A percentile compares a stretch with the other conserved stretches of the same genome.
Conservation (phyloP, 495 filamentous ascomycete species). For the Neurospora sp. region DNA sequence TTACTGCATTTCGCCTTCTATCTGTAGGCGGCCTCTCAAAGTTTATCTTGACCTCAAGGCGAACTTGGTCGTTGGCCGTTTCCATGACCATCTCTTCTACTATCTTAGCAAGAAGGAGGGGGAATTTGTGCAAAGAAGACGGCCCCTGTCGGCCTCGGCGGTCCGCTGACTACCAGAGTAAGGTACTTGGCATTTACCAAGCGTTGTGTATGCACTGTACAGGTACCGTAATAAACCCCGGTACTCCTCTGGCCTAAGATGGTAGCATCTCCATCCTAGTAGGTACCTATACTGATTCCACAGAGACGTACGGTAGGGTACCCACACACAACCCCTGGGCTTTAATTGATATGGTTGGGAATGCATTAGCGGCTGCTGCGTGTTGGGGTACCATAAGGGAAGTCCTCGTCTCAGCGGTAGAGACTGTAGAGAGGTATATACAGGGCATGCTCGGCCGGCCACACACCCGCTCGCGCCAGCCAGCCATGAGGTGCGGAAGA, state of each 20-base stretch:
- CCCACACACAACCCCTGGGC: slow-evolving; percentile 1
- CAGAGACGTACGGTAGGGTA: neutral
- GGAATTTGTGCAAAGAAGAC: neutral
- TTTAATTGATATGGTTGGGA: slow-evolving; percentile 11
- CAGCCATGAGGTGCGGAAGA: neutral
- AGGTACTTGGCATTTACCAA: neutral
- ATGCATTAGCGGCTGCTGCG: slow-evolving; percentile 17
- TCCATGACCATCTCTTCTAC: neutral
- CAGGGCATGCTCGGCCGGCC: slow-evolving; percentile 7
- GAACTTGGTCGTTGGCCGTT: neutral
- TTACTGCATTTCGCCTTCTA: neutral
- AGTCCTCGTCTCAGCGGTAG: neutral
- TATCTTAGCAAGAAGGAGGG: neutral
- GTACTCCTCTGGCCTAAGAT: neutral
- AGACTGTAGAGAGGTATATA: slow-evolving; percentile 9
- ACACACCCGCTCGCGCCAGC: slow-evolving; percentile 1
- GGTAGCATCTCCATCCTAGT: neutral
- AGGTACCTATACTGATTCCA: neutral
- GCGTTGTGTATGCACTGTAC: neutral
- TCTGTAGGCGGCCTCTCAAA: neutral
- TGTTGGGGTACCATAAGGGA: slow-evolving; percentile 2
- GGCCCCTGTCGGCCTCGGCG: neutral
- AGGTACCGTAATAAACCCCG: neutral
- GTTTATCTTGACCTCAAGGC: neutral
- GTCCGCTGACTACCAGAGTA: neutral